These are phyloP conservation scores for Chondrus crispus DNA, from an alignment of 23 red algal species.

Conservation along the genomic window DNA sequence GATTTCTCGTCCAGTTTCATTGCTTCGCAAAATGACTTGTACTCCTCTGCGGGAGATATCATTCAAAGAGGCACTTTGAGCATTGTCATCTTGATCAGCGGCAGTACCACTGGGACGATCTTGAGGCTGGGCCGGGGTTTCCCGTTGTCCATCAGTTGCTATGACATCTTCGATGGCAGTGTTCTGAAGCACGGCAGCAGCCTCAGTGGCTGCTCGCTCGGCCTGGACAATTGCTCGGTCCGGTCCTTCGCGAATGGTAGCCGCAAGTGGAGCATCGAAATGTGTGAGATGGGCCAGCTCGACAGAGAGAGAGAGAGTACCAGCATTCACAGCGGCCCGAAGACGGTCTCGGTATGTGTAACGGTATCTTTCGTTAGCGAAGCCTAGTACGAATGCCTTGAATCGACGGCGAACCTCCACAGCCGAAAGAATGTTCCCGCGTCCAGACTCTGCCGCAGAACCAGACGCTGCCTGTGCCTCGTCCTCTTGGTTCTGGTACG, in stretches of 20 bases:
- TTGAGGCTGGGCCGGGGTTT: not conserved
- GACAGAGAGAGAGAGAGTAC: constrained; percentile 42
- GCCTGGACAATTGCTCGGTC: constrained; percentile 39
- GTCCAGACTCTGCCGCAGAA: not conserved
- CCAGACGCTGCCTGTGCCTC: not conserved
- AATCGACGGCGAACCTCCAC: constrained; percentile 80
- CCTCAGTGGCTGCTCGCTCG: constrained; percentile 60
- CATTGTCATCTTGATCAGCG: not conserved
- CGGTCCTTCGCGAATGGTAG: constrained; percentile 60
- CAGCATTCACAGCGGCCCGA: constrained; percentile 69
- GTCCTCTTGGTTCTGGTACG: constrained; percentile 69
- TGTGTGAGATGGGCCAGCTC: constrained; percentile 76
- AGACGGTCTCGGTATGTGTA: constrained; percentile 91
- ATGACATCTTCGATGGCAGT: constrained; percentile 5
- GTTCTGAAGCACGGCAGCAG: constrained; percentile 47
- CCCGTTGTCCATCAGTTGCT: not conserved
- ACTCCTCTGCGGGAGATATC: constrained; percentile 55
- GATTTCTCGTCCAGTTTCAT: constrained; percentile 56
- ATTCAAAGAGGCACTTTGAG: not conserved
- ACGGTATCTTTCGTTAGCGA: constrained; percentile 49
- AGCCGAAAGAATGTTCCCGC: not conserved
- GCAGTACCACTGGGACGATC: not conserved
- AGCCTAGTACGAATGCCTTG: constrained; percentile 91
- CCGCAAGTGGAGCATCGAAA: constrained; percentile 85
- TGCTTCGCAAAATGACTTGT: constrained; percentile 59